Evolutionary conservation across 2,329 filamentous ascomycete species (phyloP).

Genomic region (Fusarium dimerum): DNA sequence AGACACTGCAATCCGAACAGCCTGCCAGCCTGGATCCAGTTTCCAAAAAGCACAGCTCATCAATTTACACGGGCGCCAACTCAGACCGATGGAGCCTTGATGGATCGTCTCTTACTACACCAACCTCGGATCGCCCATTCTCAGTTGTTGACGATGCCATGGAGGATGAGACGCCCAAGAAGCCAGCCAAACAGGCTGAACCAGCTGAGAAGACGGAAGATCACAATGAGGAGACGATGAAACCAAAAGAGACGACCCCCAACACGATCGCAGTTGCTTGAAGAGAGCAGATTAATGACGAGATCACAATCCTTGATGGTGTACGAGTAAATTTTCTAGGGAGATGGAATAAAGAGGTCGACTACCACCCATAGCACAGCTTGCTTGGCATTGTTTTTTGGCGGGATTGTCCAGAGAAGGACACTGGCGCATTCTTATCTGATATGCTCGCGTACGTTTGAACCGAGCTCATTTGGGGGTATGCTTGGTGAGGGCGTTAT

Average conservation of each 20-base stretch:
- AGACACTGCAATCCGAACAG: conserved; percentile 20
- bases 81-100: conserved; percentile 41
- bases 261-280: conserved; percentile 29
- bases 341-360: conserved; percentile 15
- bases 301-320: conserved; percentile 23
- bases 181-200: conserved; percentile 26
- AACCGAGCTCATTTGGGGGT: conserved; percentile 19
- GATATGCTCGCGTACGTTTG: conserved; percentile 14
- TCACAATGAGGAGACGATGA: conserved; percentile 22
- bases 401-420: neutral
- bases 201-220: conserved; percentile 24
- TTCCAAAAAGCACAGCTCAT: conserved; percentile 39
- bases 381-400: neutral
- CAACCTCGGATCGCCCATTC: conserved; percentile 39
- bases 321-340: conserved; percentile 23
- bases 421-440: conserved; percentile 27
- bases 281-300: conserved; percentile 17
- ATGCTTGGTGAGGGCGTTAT: conserved; percentile 23
- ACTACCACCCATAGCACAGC: conserved; percentile 13
- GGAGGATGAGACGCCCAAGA: conserved; percentile 35
- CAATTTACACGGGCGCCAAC: conserved; percentile 39
- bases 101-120: conserved; percentile 39
- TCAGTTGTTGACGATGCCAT: conserved; percentile 34
- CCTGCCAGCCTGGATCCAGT: conserved; percentile 32
- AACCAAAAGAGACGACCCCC: conserved; percentile 26